Percentiles rank a stretch among this genome's conserved stretches.
phyloP scores from a whole-genome alignment of 495 filamentous ascomycete genomes.

The Aspergillus olivimuriae region DNA sequence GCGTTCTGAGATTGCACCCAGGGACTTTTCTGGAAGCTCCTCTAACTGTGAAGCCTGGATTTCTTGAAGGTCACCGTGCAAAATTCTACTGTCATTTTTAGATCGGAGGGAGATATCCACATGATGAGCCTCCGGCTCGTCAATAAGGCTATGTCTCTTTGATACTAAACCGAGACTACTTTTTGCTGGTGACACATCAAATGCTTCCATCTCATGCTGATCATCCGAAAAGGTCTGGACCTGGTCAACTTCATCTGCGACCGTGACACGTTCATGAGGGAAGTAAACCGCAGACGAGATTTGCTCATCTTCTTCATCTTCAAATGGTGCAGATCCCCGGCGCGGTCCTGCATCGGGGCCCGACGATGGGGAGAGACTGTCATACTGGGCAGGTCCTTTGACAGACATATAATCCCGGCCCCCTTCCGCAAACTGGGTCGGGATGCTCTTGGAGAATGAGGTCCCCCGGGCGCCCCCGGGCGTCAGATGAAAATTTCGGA shows the following conservation, averaged over 20 bases:
- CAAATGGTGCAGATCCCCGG: constrained; percentile 43
- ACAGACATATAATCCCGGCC: constrained; percentile 26
- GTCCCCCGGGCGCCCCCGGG: constrained; percentile 44
- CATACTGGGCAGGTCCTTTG: constrained; percentile 11
- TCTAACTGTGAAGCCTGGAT: constrained; percentile 24
- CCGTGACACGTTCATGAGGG: constrained; percentile 66
- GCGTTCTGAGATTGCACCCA: constrained; percentile 33
- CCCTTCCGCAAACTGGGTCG: constrained; percentile 37
- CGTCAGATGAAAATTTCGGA: constrained; percentile 53
- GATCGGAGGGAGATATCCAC: constrained; percentile 59
- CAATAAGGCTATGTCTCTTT: constrained; percentile 22
- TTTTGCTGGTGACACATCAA: constrained; percentile 29
- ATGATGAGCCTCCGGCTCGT: constrained; percentile 35
- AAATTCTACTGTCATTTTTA: constrained; percentile 52
- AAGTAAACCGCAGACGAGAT: constrained; percentile 93
- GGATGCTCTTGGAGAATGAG: constrained; percentile 51
- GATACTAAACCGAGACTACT: constrained; percentile 28
- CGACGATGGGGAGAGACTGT: constrained; percentile 17
- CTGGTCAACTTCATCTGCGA: constrained; percentile 29
- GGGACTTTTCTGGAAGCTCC: constrained; percentile 28
- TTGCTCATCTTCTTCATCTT: constrained; percentile 86
- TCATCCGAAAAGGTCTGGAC: constrained; percentile 43
- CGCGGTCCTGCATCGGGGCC: constrained; percentile 25
- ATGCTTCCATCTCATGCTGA: constrained; percentile 23
- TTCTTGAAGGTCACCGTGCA: constrained; percentile 52